A percentile compares a stretch with the other conserved stretches of the same genome.
Conservation (phyloP, 805 yeast genomes). For the Saccharomycopsis fermentans region DNA sequence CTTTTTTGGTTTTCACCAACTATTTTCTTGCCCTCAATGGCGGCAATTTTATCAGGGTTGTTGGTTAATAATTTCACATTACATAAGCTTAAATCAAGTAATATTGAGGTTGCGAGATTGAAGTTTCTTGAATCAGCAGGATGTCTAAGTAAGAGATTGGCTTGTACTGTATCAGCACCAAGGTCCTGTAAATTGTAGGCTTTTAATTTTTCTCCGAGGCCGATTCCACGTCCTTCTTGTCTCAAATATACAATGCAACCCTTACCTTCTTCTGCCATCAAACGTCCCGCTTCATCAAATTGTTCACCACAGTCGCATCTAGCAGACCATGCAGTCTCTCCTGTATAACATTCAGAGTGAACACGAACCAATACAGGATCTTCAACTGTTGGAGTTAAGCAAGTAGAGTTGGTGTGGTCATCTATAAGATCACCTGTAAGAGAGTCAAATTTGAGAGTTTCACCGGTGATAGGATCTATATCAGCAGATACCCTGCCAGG, state of each 20-base stretch:
- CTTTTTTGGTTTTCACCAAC: background rate
- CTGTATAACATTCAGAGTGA: conserved; percentile 97
- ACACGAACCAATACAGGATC: conserved; percentile 68
- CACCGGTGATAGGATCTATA: conserved; percentile 35
- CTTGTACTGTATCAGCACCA: conserved; percentile 98
- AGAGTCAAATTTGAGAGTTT: conserved; percentile 32
- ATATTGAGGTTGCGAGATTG: conserved; percentile 86
- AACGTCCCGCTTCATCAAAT: conserved; percentile 92
- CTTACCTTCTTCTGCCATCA: conserved; percentile 78
- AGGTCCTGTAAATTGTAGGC: conserved; percentile 95
- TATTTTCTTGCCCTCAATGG: conserved; percentile 76
- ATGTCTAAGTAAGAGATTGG: conserved; percentile 82
- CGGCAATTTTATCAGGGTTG: conserved; percentile 91
- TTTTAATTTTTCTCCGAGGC: conserved; percentile 93
- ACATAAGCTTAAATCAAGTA: conserved; percentile 67
- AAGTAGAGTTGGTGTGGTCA: conserved; percentile 17
- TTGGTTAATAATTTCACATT: conserved; percentile 77
- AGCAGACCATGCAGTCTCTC: conserved; percentile 99
- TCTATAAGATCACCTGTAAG: conserved; percentile 28
- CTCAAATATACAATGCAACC: conserved; percentile 94
- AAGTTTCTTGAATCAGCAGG: conserved; percentile 98
- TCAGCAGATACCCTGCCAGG: conserved; percentile 81
- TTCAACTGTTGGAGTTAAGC: conserved; percentile 23
- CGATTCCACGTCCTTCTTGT: conserved; percentile 98
- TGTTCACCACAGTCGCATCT: conserved; percentile 99